Base-by-base conservation (phyloP, 2,329 filamentous ascomycete species). In the Alternaria triticimaculans region DNA sequence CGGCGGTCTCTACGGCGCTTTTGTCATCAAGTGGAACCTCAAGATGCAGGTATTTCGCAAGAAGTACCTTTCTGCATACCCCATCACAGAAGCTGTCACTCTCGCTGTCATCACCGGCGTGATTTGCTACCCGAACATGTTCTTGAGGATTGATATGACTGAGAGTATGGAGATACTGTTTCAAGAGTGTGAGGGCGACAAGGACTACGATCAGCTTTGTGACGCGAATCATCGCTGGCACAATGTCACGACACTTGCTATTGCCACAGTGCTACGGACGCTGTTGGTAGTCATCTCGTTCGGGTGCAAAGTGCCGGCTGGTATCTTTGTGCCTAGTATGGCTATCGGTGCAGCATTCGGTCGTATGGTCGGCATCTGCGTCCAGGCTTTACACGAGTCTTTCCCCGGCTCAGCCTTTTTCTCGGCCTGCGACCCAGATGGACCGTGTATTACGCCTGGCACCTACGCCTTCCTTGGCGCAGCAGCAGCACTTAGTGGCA, bases 131-230 rank as follows among this genome's bases (percentile, higher is more conserved):
- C 96, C 95, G 1, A 99, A 99, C 73, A 94, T 92, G 79, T 98
- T 99, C 69, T 79, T 99, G 60, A 87, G 93, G 59, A 97, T 98
- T 73, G 96, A 99, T 81, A 98, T 99, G 96, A 97, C 96, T 0
- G 95, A 98, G 83, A 97, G 94, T 83, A 98, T 99, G 96, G 94
- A 98, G 78, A 97, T 97, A 67, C 83, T 99, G 11, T 99, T 99
- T 79, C 87, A 92, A 14, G 96, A 99, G 77, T 99, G 96, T 72
- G 93, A 97, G 76, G 93, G 92, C 6, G 90, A 86, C 20, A 92
- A 97, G 77, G 93, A 95, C 76, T 97, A 97, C 71, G 89, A 96
- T 67, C 92, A 92, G 6, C 87, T 99, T 15, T 99, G 96, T 85
- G 92, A 97, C 78, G 87, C 82, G 79, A 84, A 92, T 55, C 90